Percentiles rank a stretch among this genome's conserved stretches.
phyloP scores from a whole-genome alignment of 352 stramenopile genomes.

The Globisporangium spiculum region DNA sequence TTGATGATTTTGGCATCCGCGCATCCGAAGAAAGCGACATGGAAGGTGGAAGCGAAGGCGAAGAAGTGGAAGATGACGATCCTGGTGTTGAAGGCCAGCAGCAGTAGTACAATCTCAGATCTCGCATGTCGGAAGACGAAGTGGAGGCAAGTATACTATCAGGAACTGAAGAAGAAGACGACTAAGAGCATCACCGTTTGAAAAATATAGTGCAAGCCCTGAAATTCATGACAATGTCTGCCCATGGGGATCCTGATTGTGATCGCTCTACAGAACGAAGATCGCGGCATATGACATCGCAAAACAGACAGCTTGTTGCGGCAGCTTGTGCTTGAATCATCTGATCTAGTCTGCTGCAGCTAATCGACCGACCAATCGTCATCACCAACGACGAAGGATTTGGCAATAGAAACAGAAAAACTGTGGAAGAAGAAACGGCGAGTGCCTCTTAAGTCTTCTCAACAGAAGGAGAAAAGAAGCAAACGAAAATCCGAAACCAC shows the following conservation, averaged over 20 bases:
- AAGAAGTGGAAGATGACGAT: background rate
- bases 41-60: background rate
- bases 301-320: background rate
- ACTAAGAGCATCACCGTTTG: background rate
- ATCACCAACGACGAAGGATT: background rate
- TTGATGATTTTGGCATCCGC: constrained; percentile 1
- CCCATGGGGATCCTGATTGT: too few species aligned
- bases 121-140: background rate
- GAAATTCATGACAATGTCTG: too few species aligned
- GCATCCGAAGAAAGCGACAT: background rate
- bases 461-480: background rate
- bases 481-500: constrained; percentile 1
- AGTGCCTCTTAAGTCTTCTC: background rate
- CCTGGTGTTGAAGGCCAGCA: background rate
- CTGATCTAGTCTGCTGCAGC: background rate
- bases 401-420: background rate
- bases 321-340: background rate
- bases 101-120: background rate
- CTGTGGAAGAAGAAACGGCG: constrained; percentile 1
- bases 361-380: background rate
- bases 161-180: background rate
- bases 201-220: background rate
- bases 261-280: too few species aligned
- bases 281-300: background rate
- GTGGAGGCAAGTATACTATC: background rate